Evolutionary conservation across 2,329 filamentous ascomycete species (phyloP).

Genomic region (Cercospora canescens): DNA sequence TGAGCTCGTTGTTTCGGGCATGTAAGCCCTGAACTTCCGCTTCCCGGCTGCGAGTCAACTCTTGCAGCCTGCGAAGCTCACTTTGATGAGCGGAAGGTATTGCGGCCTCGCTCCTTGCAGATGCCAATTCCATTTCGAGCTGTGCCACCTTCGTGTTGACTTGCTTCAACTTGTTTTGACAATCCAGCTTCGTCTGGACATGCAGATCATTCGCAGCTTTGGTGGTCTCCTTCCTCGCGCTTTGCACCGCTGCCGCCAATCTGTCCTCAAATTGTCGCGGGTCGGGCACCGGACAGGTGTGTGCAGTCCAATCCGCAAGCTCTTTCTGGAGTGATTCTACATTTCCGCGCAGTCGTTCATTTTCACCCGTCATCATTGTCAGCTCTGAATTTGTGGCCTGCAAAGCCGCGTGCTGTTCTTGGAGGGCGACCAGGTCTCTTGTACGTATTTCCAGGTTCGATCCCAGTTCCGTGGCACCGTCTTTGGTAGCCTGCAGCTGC

Average conservation of each 20-base stretch:
- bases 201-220: constrained; percentile 8
- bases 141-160: constrained; percentile 3
- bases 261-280: not conserved
- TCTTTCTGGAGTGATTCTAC: not conserved
- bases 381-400: not conserved
- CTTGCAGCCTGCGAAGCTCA: not conserved
- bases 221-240: constrained; percentile 9
- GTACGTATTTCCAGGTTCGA: constrained; percentile 6
- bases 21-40: not conserved
- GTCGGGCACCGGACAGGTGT: not conserved
- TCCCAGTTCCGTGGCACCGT: not conserved
- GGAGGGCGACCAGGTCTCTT: not conserved
- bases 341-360: not conserved
- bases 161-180: constrained; percentile 18
- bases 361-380: not conserved
- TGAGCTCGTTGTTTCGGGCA: not conserved
- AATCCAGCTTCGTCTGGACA: constrained; percentile 13
- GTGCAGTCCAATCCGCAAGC: not conserved
- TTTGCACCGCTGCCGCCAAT: not conserved
- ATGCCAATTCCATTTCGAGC: constrained; percentile 7
- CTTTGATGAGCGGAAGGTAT: not conserved
- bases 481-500: constrained; percentile 15
- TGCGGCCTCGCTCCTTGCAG: not conserved
- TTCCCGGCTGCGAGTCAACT: not conserved
- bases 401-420: not conserved